Evolutionary conservation across 192 early-diverging fungal genomes (phyloP), one percentile per base, ranked within the genome.

Genomic region (Umbelopsis isabellina): DNA sequence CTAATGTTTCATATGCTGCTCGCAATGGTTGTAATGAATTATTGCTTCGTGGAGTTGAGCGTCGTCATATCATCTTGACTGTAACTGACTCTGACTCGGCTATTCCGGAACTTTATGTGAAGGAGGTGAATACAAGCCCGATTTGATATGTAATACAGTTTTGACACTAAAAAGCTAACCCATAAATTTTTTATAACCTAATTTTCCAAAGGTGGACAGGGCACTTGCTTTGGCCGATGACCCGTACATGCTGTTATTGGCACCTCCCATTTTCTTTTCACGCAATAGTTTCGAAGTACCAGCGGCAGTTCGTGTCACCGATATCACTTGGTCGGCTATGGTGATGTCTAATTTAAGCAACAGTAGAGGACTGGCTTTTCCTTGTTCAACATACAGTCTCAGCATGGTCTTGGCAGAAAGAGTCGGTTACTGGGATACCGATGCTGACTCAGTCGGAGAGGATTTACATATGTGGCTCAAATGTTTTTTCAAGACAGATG

Each of bases 381-480:
- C 91, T 22, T 92, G 91, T 74, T 92, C 91, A 13, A 90, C 88
- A 21, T 93, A 93, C 78, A 86, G 87, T 64, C 72, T 93, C 45
- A 88, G 86, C 20, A 89, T 93, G 86, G 87, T 89, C 64, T 82
- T 93, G 20, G 89, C 87, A 30, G 77, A 88, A 45, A 65, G 84
- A 47, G 90, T 93, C 35, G 84, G 86, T 46, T 92, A 89, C 70
- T 93, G 91, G 91, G 91, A 93, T 69, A 81, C 87, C 44, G 86
- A 88, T 46, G 82, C 88, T 25, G 91, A 93, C 76, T 88, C 89
- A 23, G 87, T 92, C 67, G 91, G 90, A 30, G 91, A 92, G 71
- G 91, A 92, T 80, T 79, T 92, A 79, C 91, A 92, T 75, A 92
- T 91, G 89, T 88, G 85, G 80, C 78, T 93, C 25, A 91, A 91